These are phyloP conservation scores for Tolypocladium tundrense DNA, from an alignment of 2,329 filamentous ascomycete species.

Conservation along the genomic window DNA sequence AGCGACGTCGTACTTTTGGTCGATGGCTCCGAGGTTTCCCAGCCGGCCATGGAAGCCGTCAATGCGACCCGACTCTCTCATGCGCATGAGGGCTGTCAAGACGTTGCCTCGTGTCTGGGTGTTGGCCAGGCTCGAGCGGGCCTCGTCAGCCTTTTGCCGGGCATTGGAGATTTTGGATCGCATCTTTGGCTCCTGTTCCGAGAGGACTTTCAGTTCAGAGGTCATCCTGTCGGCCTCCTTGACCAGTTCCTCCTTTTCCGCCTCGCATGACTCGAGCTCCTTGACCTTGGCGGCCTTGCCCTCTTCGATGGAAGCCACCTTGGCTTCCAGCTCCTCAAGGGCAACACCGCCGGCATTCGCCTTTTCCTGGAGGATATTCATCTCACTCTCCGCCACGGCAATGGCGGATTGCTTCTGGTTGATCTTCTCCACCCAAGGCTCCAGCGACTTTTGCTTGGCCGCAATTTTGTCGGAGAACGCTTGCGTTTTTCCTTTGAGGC, in stretches of 20 bases:
- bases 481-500: constrained; percentile 90
- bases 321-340: constrained; percentile 71
- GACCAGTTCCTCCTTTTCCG: constrained; percentile 60
- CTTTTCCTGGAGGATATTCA: constrained; percentile 83
- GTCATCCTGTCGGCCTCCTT: constrained; percentile 65
- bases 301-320: constrained; percentile 64
- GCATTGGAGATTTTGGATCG: constrained; percentile 79
- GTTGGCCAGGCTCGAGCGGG: constrained; percentile 76
- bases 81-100: constrained; percentile 79
- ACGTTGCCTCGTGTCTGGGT: constrained; percentile 92
- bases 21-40: constrained; percentile 88
- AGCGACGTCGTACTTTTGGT: constrained; percentile 90
- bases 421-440: constrained; percentile 95
- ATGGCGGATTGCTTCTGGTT: constrained; percentile 92
- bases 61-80: constrained; percentile 92
- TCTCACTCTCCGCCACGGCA: constrained; percentile 87
- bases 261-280: constrained; percentile 67
- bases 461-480: constrained; percentile 88
- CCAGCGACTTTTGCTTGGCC: constrained; percentile 81
- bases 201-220: constrained; percentile 61
- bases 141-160: constrained; percentile 92
- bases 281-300: constrained; percentile 58
- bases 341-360: constrained; percentile 79
- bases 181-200: constrained; percentile 69
- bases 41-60: constrained; percentile 94